These are phyloP conservation scores for Colletotrichum melonis DNA, from an alignment of 2,329 filamentous ascomycete species.

Conservation along the genomic window DNA sequence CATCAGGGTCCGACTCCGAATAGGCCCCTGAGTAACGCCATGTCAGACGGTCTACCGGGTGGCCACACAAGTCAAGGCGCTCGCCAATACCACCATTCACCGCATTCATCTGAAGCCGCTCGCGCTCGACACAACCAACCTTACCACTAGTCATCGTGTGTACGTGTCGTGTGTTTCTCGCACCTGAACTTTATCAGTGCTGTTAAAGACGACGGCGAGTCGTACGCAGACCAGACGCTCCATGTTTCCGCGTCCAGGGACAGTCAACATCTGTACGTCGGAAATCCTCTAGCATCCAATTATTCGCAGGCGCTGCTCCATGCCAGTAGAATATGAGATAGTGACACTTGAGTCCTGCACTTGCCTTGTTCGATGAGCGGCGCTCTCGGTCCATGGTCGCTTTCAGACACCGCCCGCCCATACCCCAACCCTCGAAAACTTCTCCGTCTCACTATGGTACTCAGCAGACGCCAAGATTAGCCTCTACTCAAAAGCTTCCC, in stretches of 20 bases:
- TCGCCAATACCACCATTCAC: slow-evolving; percentile 7
- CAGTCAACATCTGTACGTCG: background rate
- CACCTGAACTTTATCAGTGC: slow-evolving; percentile 9
- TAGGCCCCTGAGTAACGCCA: slow-evolving; percentile 7
- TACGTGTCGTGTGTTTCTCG: background rate
- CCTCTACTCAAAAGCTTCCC: slow-evolving; percentile 44
- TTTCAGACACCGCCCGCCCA: background rate
- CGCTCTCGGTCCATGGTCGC: background rate
- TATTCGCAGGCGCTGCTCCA: background rate
- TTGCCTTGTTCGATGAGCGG: background rate
- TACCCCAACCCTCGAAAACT: background rate
- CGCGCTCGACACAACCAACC: background rate
- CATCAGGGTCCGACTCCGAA: slow-evolving; percentile 31
- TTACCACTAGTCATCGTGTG: background rate
- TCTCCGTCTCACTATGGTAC: background rate
- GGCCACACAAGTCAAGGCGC: background rate
- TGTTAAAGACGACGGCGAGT: slow-evolving; percentile 1
- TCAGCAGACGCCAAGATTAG: background rate
- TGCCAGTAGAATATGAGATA: background rate
- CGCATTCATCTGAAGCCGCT: slow-evolving; percentile 29
- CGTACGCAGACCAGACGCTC: background rate
- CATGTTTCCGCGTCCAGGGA: background rate
- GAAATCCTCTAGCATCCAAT: background rate
- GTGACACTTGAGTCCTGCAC: background rate
- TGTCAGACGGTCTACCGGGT: slow-evolving; percentile 8